Evolutionary conservation across 164 flowering plant species (phyloP).

Genomic region (Protea cynaroides): DNA sequence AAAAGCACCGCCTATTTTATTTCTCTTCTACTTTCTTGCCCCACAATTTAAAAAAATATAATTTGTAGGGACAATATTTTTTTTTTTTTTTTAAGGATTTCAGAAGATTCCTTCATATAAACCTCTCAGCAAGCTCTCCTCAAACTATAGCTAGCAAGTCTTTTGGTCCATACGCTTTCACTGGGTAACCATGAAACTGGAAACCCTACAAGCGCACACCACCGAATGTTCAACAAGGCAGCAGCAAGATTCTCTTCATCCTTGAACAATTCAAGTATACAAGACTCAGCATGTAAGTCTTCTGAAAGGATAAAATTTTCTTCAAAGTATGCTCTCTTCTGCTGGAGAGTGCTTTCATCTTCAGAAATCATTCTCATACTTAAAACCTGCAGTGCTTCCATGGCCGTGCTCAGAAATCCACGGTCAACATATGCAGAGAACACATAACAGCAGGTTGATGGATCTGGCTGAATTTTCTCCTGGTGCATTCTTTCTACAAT

Average conservation of each 20-base stretch:
- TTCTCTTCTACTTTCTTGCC: not conserved
- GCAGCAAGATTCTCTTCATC: constrained; percentile 34
- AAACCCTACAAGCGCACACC: constrained; percentile 59
- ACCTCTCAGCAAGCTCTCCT: constrained; percentile 4
- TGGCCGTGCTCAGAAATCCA: constrained; percentile 45
- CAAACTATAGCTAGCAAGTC: constrained; percentile 27
- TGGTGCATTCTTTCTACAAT: constrained; percentile 62
- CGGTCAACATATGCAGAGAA: constrained; percentile 51
- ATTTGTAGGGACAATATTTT: not conserved
- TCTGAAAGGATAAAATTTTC: constrained; percentile 40
- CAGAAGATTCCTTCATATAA: not conserved
- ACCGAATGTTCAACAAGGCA: constrained; percentile 68
- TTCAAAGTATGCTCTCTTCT: constrained; percentile 33
- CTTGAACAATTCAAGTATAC: constrained; percentile 37
- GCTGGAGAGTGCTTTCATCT: constrained; percentile 31
- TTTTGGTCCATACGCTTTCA: constrained; percentile 63
- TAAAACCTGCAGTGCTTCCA: constrained; percentile 85
- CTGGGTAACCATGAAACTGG: constrained; percentile 55
- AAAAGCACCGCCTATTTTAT: no score
- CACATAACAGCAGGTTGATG: constrained; percentile 61
- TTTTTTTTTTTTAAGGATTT: not conserved
- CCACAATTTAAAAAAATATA: not conserved
- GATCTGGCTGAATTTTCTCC: constrained; percentile 63
- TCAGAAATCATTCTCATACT: constrained; percentile 70
- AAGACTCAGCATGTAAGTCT: constrained; percentile 44